Evolutionary conservation across 1,139 yeast species (phyloP).

Genomic region (Magnusiomyces fungicola): DNA sequence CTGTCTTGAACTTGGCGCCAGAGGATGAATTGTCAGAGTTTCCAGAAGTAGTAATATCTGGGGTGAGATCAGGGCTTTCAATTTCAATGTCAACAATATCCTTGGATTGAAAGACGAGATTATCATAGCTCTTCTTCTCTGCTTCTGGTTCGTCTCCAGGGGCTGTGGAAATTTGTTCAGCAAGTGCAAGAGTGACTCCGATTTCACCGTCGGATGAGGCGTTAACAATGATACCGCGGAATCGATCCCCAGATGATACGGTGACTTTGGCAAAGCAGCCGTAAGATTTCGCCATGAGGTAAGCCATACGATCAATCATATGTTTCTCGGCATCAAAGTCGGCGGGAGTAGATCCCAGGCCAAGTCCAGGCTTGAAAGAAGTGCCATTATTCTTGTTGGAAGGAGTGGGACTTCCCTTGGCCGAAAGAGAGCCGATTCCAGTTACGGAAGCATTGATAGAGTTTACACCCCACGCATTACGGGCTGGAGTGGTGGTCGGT

Average conservation of each 20-base stretch:
- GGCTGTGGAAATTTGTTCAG: constrained; percentile 37
- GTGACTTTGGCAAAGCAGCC: constrained; percentile 55
- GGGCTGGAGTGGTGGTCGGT: not conserved
- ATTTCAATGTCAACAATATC: constrained; percentile 61
- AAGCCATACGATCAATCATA: constrained; percentile 45
- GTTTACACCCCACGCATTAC: constrained; percentile 7
- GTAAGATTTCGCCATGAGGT: constrained; percentile 45
- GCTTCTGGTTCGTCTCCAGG: constrained; percentile 33
- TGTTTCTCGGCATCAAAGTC: constrained; percentile 21
- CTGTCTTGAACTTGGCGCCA: constrained; percentile 55
- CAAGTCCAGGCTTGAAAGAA: not conserved
- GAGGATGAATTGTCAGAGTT: constrained; percentile 13
- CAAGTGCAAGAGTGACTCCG: constrained; percentile 49
- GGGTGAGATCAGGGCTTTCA: constrained; percentile 37
- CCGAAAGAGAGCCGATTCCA: not conserved
- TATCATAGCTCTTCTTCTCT: constrained; percentile 36
- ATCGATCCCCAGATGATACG: constrained; percentile 53
- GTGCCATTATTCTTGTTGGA: not conserved
- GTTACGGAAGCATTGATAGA: constrained; percentile 5
- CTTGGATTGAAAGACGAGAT: constrained; percentile 46
- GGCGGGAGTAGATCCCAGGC: constrained; percentile 7
- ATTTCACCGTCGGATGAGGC: constrained; percentile 39
- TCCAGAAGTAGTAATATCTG: constrained; percentile 18
- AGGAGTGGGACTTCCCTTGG: not conserved
- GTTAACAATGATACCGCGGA: constrained; percentile 50